A percentile compares a stretch with the other conserved stretches of the same genome.
Evolutionary conservation across 345 rosid species (phyloP).

Genomic region (Trapa bicornis): DNA sequence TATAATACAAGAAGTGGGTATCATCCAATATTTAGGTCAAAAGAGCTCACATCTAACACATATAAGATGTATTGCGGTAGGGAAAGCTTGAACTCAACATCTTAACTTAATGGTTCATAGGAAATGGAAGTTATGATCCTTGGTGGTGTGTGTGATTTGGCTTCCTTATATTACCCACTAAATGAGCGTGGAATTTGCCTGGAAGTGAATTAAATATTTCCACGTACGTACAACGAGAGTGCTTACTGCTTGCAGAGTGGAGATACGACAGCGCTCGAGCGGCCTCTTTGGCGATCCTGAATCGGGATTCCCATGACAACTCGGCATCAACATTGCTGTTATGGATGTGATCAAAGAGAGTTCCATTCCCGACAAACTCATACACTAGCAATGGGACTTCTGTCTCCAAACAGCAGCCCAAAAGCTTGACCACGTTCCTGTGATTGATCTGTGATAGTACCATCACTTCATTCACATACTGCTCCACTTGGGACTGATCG

Average conservation of each 20-base stretch:
- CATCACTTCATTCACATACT: slow-evolving; percentile 30
- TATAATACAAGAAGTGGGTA: too few relatives aligned
- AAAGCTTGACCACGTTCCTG: slow-evolving; percentile 26
- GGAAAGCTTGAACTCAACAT: too few relatives aligned
- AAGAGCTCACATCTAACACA: too few relatives aligned
- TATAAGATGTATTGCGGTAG: too few relatives aligned
- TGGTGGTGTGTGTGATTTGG: too few relatives aligned
- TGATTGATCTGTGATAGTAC: slow-evolving; percentile 38
- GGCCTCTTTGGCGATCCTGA: slow-evolving; percentile 19
- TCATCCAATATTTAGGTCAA: too few relatives aligned
- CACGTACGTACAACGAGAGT: too few relatives aligned
- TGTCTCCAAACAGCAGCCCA: slow-evolving; percentile 35
- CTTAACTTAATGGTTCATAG: too few relatives aligned
- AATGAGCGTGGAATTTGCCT: slow-evolving; percentile 28
- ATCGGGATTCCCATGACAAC: slow-evolving; percentile 21
- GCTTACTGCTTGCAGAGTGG: slow-evolving; percentile 22
- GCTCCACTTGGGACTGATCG: slow-evolving; percentile 28
- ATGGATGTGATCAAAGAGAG: slow-evolving; percentile 24
- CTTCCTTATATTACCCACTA: slow-evolving; percentile 18
- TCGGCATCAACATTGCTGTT: slow-evolving; percentile 8
- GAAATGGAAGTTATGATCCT: too few relatives aligned
- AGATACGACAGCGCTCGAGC: slow-evolving; percentile 20
- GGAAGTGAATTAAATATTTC: slow-evolving; percentile 24
- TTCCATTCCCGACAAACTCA: slow-evolving; percentile 27
- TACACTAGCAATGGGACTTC: slow-evolving; percentile 31